Percentiles rank a stretch among this genome's conserved stretches.
Conservation (phyloP, 306 rosid genomes). For the Glycine tomentella region DNA sequence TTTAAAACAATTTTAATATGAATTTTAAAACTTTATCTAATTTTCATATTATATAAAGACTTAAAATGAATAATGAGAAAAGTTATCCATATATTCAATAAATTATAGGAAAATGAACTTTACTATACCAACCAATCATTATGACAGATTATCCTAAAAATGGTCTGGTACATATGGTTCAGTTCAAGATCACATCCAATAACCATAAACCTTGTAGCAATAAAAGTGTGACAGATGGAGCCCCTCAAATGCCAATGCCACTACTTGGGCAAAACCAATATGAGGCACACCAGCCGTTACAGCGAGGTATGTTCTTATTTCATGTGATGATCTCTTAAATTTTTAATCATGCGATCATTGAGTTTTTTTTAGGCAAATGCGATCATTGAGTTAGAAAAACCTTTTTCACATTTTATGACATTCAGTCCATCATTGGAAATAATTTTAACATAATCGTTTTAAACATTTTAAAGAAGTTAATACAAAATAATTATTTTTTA, state of each 20-base stretch:
- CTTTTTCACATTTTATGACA: background rate
- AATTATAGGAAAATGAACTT: background rate
- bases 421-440: background rate
- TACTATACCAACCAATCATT: background rate
- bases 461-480: background rate
- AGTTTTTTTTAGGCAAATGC: too few relatives aligned
- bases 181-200: slow-evolving; percentile 12
- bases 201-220: background rate
- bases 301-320: slow-evolving; percentile 1
- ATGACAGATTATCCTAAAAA: background rate
- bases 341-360: background rate
- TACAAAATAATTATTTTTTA: too few relatives aligned
- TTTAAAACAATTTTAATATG: background rate
- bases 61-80: background rate
- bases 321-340: background rate
- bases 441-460: background rate
- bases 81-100: too few relatives aligned
- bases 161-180: slow-evolving; percentile 4
- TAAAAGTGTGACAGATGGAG: slow-evolving; percentile 20
- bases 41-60: background rate
- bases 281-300: slow-evolving; percentile 4
- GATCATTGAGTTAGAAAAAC: background rate
- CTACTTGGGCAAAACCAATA: too few relatives aligned
- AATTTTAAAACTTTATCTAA: background rate
- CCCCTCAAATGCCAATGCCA: background rate